Evolutionary conservation across 345 rosid genomes (phyloP), one percentile per base, ranked within the genome.

Genomic region (Litchi chinensis): DNA sequence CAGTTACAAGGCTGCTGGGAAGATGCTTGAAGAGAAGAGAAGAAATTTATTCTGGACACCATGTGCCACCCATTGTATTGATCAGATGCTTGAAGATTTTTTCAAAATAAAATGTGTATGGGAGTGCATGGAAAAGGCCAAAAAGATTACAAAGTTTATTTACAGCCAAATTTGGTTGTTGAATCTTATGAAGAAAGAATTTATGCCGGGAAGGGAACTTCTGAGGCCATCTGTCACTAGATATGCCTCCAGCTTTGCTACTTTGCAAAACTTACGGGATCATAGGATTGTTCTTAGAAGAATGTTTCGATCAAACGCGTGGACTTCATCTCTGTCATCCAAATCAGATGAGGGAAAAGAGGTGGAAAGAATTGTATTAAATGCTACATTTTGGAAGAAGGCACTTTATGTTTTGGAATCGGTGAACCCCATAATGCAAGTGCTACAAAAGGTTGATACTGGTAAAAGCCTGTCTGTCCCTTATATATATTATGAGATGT

Each of bases 21-120:
- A 87, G 88, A 85, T 85, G 88, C 90, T 87, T 78, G 85, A 85
- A 80, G 90, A 87, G 79, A 87, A 87, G 72, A 81, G 88, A 65
- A 81, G 79, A 74, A 83, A 83, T 76, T 59, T 85, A 75, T 88
- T 85, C 80, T 88, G 88, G 90, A 85, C 88, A 8, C 90, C 90
- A 41, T 87, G 88, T 85, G 88, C 88, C 8, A 68, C 70, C 26
- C 57, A 83, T 66, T 83, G 87, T 71, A 68, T 87, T 26, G 83
- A 87, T 75, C 79, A 64, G 50, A 82, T 87, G 80, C 83, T 85
- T 46, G 87, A 85, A 65, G 90, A 77, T 57, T 82, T 88, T 79
- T 62, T 80, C 21, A 85, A 74, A 32, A 70, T 87, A 66, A 87
- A 85, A 59, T 80, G 82, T 28, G 79, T 85, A 24, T 74, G 69